These are phyloP conservation scores for Boletus vermiculosoides DNA, from an alignment of 768 basidiomycete species.

Conservation along the genomic window DNA sequence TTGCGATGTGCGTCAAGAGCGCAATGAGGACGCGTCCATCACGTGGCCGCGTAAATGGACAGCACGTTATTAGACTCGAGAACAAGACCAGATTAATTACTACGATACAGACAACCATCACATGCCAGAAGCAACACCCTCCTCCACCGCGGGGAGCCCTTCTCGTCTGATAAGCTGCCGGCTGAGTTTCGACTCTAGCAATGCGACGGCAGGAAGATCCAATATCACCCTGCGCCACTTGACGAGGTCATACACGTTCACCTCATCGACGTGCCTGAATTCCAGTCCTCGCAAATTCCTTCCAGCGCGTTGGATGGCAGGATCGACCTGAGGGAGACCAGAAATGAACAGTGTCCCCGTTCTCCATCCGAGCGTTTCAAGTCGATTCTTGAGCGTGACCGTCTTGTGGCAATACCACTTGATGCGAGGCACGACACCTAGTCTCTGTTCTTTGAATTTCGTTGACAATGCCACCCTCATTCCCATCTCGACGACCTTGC, in stretches of 20 bases:
- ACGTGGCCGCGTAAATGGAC: constrained; percentile 29
- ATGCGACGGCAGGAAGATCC: constrained; percentile 81
- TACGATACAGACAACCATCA: constrained; percentile 1
- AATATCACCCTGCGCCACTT: constrained; percentile 81
- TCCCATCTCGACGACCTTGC: constrained; percentile 91
- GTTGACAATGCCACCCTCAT: constrained; percentile 86
- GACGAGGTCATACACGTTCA: constrained; percentile 80
- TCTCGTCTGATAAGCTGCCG: constrained; percentile 30
- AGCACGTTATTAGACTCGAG: constrained; percentile 1
- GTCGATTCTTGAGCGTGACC: constrained; percentile 56
- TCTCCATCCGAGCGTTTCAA: constrained; percentile 63
- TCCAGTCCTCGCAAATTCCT: constrained; percentile 72
- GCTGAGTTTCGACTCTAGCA: constrained; percentile 62
- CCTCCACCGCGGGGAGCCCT: constrained; percentile 8
- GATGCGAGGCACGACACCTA: constrained; percentile 74
- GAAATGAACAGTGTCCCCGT: constrained; percentile 74
- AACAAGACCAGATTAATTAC: background rate
- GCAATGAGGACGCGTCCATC: constrained; percentile 28
- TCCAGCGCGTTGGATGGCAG: constrained; percentile 58
- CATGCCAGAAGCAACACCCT: background rate
- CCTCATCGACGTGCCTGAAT: constrained; percentile 58
- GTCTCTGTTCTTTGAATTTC: constrained; percentile 69
- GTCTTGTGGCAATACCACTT: constrained; percentile 77
- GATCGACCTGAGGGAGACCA: constrained; percentile 54
- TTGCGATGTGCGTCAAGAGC: background rate